Evolutionary conservation across 306 rosid species (phyloP).

Genomic region (Calophaca sinica): DNA sequence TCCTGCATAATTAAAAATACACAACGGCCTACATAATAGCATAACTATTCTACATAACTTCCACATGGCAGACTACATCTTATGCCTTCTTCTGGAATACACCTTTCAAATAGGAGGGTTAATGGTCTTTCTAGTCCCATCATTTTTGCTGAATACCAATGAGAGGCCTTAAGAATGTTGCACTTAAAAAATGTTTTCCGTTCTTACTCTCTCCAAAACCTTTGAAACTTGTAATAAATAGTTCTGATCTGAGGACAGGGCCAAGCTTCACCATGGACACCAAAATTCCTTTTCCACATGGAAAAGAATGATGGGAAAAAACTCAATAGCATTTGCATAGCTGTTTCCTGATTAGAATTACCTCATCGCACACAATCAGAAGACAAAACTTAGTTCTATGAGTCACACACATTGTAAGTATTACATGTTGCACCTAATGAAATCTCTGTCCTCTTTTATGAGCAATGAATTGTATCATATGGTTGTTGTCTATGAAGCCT

Average conservation of each 20-base stretch:
- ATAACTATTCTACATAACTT: too few relatives aligned
- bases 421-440: not conserved
- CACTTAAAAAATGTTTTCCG: not conserved
- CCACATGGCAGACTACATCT: too few relatives aligned
- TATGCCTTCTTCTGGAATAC: too few relatives aligned
- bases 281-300: not conserved
- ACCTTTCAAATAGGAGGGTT: too few relatives aligned
- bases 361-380: not conserved
- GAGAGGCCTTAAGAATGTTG: not conserved
- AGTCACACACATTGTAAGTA: conserved; percentile 13
- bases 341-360: too few relatives aligned
- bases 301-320: conserved; percentile 15
- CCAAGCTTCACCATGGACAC: not conserved
- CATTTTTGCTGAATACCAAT: not conserved
- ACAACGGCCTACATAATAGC: too few relatives aligned
- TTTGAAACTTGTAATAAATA: not conserved
- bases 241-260: not conserved
- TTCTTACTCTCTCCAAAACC: not conserved
- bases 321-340: not conserved
- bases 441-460: conserved; percentile 13
- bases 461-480: conserved; percentile 33
- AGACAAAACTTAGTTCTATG: conserved; percentile 1
- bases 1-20: too few relatives aligned
- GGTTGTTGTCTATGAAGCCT: not conserved
- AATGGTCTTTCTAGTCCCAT: too few relatives aligned